Base-by-base conservation (phyloP, 768 basidiomycete species). In the Mrakia gelida region DNA sequence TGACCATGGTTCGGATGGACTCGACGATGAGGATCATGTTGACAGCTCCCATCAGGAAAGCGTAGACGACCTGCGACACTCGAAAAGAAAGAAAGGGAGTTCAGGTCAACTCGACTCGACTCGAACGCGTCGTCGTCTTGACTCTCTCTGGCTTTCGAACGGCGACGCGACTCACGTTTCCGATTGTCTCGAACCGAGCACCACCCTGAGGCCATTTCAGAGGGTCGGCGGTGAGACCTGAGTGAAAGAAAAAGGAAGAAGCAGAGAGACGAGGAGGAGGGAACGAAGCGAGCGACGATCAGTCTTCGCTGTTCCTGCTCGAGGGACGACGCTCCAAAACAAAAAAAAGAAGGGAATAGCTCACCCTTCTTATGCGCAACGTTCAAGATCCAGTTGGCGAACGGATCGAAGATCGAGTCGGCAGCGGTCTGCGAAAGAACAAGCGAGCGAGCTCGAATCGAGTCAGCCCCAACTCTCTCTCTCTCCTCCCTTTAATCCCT, bases 11-110 rank as follows among this genome's bases (percentile, higher is more conserved):
- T 70, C 90, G 90, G 49, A 90, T 86, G 15, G 94, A 92, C 85
- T 96, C 93, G 65, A 97, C 94, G 71, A 95, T 89, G 80, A 98
- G 89, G 74, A 97, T 90, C 45, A 98, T 85, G 85, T 96, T 98
- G 81, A 96, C 95, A 6, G 92, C 89, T 76, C 89, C 89, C 95
- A 97, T 98, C 70, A 75, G 23, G 73, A 75, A 45, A 89, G 93
- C 94, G 81, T 94, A 96, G 75, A 93, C 86, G 78, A 45, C 45
- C 45, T 45, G 45, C 5, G 45, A 10, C 5, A 45, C n/a, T n/a
- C n/a, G 11, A 10, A 30, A 28, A 34, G 16, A 30, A 16, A 7
- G 63, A 21, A 30, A 65, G 15, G 2, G 30, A 32, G 28, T 2
- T 7, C 6, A 18, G 21, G 11, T 41, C 23, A 70, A 13, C 32